phyloP scores from a whole-genome alignment of 164 flowering plant genomes.

The Liriodendron chinense region DNA sequence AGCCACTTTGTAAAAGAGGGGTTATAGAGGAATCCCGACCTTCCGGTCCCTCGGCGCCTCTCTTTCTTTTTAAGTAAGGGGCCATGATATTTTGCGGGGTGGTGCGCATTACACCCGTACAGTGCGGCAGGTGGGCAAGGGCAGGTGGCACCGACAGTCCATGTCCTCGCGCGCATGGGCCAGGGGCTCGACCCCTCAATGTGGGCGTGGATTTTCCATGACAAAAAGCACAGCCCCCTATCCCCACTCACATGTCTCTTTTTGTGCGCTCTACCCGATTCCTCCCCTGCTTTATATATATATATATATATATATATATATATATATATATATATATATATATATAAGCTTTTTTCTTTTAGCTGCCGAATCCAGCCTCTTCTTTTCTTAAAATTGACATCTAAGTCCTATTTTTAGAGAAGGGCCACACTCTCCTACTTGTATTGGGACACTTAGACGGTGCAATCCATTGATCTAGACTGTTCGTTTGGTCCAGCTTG shows the following conservation, averaged over 20 bases:
- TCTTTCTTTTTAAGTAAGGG: no score
- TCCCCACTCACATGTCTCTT: background rate
- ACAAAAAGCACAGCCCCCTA: background rate
- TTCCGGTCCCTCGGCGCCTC: no score
- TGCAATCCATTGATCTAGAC: background rate
- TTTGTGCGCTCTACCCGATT: background rate
- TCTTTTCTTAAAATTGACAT: background rate
- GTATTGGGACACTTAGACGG: background rate
- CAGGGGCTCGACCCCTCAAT: background rate
- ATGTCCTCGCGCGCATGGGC: constrained; percentile 6
- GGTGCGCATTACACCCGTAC: constrained; percentile 3
- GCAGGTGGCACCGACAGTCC: constrained; percentile 7
- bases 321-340: background rate
- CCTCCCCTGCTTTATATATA: background rate
- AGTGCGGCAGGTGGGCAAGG: constrained; percentile 8
- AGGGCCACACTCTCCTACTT: background rate
- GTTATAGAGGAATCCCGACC: no score
- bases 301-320: background rate
- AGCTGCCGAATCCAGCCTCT: background rate
- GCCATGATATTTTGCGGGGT: no score
- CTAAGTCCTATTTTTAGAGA: background rate
- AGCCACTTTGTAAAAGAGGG: background rate
- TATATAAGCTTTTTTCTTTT: background rate
- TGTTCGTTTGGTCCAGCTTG: no score
- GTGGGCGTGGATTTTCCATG: background rate